Conservation (phyloP, 2,329 filamentous ascomycete genomes). For the Diatrype stigma region DNA sequence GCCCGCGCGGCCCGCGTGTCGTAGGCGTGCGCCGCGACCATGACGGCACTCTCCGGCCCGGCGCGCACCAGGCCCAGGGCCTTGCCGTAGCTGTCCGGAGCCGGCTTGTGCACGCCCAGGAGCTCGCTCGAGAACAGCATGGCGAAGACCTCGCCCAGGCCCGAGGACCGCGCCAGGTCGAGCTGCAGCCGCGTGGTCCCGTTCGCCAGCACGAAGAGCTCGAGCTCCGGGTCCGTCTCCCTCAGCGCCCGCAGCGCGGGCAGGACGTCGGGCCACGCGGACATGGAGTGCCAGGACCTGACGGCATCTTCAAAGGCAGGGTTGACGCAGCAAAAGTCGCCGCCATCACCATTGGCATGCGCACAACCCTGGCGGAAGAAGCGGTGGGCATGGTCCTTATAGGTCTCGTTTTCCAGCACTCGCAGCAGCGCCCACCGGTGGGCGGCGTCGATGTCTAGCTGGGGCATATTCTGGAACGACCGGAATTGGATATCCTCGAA, state of each 20-base stretch:
- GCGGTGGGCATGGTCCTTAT: conserved; percentile 9
- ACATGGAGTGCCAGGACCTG: conserved; percentile 45
- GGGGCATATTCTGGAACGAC: conserved; percentile 27
- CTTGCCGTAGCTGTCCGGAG: conserved; percentile 40
- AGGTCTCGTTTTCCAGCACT: conserved; percentile 34
- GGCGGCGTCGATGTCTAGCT: conserved; percentile 50
- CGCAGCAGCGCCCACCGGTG: conserved; percentile 28
- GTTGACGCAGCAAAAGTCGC: conserved; percentile 6
- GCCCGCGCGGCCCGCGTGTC: conserved; percentile 45
- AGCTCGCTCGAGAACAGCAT: conserved; percentile 51
- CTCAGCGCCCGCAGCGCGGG: conserved; percentile 36
- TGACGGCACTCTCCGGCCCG: conserved; percentile 41
- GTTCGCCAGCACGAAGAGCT: conserved; percentile 50
- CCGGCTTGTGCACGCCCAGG: conserved; percentile 45
- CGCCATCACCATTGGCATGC: too few species aligned
- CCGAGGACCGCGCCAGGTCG: conserved; percentile 44
- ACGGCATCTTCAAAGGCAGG: conserved; percentile 15
- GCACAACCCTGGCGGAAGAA: conserved; percentile 14
- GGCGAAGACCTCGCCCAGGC: conserved; percentile 37
- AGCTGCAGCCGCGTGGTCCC: conserved; percentile 52
- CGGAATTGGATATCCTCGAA: conserved; percentile 41
- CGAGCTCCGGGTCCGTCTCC: conserved; percentile 29
- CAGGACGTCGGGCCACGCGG: conserved; percentile 47
- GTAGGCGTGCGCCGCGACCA: conserved; percentile 53
- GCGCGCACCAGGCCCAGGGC: conserved; percentile 40